A percentile compares a stretch with the other conserved stretches of the same genome.
Evolutionary conservation across 805 yeast genomes (phyloP).

Genomic region (Cyberlindnera euphorbiiphila): DNA sequence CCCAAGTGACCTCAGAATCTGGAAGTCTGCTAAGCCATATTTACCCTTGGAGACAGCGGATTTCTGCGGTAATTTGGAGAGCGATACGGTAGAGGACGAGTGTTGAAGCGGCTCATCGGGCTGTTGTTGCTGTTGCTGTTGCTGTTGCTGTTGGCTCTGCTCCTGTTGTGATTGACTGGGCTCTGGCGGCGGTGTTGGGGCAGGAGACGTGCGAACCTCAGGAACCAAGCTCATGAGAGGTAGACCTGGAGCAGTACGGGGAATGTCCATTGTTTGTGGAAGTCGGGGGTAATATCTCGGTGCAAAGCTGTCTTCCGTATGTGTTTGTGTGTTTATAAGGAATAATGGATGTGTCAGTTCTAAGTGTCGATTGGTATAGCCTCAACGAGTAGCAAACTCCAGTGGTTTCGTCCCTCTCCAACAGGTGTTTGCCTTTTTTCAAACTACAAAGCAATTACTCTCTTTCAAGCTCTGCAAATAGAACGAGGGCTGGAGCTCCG

Average conservation of each 20-base stretch:
- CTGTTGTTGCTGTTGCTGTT: conserved; percentile 1
- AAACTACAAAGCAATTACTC: no score
- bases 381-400: no score
- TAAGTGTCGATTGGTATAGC: no score
- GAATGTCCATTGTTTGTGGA: conserved; percentile 7
- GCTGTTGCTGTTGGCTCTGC: conserved; percentile 1
- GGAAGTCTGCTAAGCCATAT: conserved; percentile 76
- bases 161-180: conserved; percentile 1
- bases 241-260: conserved; percentile 6
- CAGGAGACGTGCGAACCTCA: conserved; percentile 12
- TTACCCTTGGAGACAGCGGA: conserved; percentile 50
- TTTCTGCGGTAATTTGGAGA: conserved; percentile 27
- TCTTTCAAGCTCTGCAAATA: no score
- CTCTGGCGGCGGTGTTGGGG: conserved; percentile 7
- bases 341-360: neutral
- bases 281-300: no score
- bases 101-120: conserved; percentile 5
- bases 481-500: no score
- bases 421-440: no score
- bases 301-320: no score
- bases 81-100: conserved; percentile 9
- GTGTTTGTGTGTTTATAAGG: no score
- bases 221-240: conserved; percentile 14
- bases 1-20: conserved; percentile 82
- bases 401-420: no score